Base-by-base conservation (phyloP, 2,329 filamentous ascomycete species). In the Sordariomycetes sp. region DNA sequence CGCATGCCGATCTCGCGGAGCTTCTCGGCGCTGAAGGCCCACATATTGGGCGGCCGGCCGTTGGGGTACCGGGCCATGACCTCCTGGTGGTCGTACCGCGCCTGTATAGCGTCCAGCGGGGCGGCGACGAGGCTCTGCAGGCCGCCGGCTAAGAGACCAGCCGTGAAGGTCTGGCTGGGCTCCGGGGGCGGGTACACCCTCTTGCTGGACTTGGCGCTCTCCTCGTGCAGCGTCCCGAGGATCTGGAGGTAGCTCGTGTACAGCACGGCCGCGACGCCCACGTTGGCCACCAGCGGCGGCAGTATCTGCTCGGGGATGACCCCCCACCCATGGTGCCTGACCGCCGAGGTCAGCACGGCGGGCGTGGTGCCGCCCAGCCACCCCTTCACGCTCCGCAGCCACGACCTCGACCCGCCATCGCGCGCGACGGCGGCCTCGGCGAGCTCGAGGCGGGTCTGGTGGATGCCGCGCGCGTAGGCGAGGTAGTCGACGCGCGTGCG, bases 401-500 rank as follows among this genome's bases (percentile, higher is more conserved):
- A 63, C 16, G 68, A 61, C 37, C n/a, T 22, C 20, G n/a, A 28
- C 24, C 65, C 2, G 65, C 63, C 61, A 55, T 74, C 70, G 18
- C 63, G 68, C 2, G 69, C 70, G 32, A 71, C 72, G 8, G 56
- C 22, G 60, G 68, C 68, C 52, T 70, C 64, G 51, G 77, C 64
- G 24, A 68, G 59, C 55, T 71, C 65, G 1, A 69, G 70, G 59
- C 77, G 75, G 40, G 76, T 72, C 62, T 79, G 71, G 61, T 82
- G 79, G 3, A 83, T 67, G 18, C 69, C 76, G 32, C 81, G 75
- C 2, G 80, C 81, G 61, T 82, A 84, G 1, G 80, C 80, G 20
- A 84, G 76, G 64, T 91, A 96, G 75, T 97, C 92, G 62, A 97
- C 90, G 60, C 92, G 79, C 1, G 89, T 92, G 61, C 90, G 83